Base-by-base conservation (phyloP, 176 grass and related monocot species). In the Triticum aestivum region DNA sequence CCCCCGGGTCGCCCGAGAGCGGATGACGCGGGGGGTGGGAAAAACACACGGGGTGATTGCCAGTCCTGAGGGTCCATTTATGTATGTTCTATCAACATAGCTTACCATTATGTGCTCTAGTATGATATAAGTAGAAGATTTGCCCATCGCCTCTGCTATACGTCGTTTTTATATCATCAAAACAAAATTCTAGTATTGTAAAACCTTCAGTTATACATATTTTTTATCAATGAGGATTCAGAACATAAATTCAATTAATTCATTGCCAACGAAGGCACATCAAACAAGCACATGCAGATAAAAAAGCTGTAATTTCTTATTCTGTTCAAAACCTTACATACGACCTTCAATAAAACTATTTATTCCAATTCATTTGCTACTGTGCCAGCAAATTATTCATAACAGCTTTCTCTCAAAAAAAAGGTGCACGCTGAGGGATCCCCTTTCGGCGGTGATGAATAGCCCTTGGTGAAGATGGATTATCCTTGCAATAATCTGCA, bases 351-450 rank as follows among this genome's bases (percentile, higher is more conserved):
- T n/a, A 61, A 61, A 21, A 61, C 14, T 7, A 61, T 61, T 61
- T 61, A 20, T 61, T 54, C 51, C 56, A n/a, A 61, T 61, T 42
- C 9, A 61, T 68, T 59, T 21, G 21, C 2, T 20, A 17, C 0
- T 20, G 18, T 17, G 29, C 37, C 11, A 9, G 33, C 15, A 13
- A 6, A n/a, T 21, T 21, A 5, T 4, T 54, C 2, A 23, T 26
- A 21, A 27, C 6, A 61, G 9, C 49, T 61, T 69, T 54, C 29
- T 4, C 10, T 76, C 47, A 91, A 3, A 75, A 88, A 63, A 94
- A 90, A 59, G 90, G 90, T 38, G 90, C 88, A 45, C 92, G 83
- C 0, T 11, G 79, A 9, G 90, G 92, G 82, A 94, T 90, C 73
- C 87, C 92, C 85, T 94, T 94, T 11, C 85, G 82, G 3, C 87